Evolutionary conservation across 495 filamentous ascomycete genomes (phyloP).

Genomic region (Parachaetomium inaequale): DNA sequence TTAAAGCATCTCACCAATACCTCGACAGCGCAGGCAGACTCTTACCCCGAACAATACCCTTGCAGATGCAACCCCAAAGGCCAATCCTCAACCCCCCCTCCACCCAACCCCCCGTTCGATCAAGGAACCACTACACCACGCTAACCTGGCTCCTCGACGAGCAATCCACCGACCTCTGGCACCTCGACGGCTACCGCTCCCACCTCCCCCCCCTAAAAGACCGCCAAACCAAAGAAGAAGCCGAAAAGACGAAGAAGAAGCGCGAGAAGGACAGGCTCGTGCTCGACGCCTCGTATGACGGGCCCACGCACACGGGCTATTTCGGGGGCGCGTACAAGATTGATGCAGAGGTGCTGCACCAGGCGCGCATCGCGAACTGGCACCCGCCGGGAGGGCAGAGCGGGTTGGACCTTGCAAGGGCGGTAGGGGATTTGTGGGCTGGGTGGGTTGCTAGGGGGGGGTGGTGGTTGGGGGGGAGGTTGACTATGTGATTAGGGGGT

Average conservation of each 20-base stretch:
- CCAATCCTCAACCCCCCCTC: background rate
- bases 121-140: background rate
- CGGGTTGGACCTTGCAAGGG: background rate
- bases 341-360: background rate
- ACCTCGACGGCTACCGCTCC: background rate
- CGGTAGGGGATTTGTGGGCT: background rate
- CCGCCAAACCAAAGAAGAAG: background rate
- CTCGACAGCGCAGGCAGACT: too few species aligned
- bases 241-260: too few species aligned
- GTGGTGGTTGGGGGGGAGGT: background rate
- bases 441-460: background rate
- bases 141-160: conserved; percentile 13
- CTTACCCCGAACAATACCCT: too few species aligned
- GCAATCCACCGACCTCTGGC: conserved; percentile 1
- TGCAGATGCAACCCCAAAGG: background rate
- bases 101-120: background rate
- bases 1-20: too few species aligned
- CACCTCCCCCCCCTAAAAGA: background rate
- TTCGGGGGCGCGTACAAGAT: conserved; percentile 1
- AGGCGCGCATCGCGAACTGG: conserved; percentile 2
- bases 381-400: background rate
- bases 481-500: background rate
- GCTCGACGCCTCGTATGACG: background rate
- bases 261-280: background rate
- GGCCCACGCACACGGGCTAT: background rate